Base-by-base conservation (phyloP, 257 asterid genomes). In the Nicotiana sylvestris region DNA sequence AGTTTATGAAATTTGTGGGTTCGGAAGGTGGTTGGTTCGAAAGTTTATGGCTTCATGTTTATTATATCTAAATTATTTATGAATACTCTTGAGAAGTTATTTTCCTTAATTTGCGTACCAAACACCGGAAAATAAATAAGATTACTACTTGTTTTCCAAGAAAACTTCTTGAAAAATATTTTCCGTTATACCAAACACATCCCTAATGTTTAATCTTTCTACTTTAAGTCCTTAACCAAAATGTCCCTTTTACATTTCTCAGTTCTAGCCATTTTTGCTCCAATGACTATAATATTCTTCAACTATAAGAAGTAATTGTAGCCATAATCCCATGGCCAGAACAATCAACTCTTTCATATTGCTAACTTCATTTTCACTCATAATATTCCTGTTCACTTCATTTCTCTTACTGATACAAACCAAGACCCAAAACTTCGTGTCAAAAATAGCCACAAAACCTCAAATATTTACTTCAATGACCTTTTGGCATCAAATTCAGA, bases 301-400 rank as follows among this genome's bases (percentile, higher is more conserved):
- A 70, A 17, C 78, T 70, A 58, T 35, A 37, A 9, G 78, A 72
- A 46, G 15, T 74, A 25, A 46, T 15, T 5, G 79, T 72, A 13
- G 79, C 79, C 49, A 33, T 46, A 43, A 25, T 72, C 25, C 79
- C 39, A 74, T 74, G 79, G 62, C 5, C 79, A 74, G 46, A 39
- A 46, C 39, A 74, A 74, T 49, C 79, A 25, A 72, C 79, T 74
- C 4, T 74, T 74, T 37, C 61, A 74, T 46, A 3, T 46, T 3
- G 61, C 25, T 13, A 49, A 27, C 39, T 74, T 74, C 79, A 49
- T 74, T 9, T 74, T 39, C 49, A 46, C 79, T 5, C 27, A 74
- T n/a, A 49, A 13, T 27, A 46, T 74, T 60, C 79, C 62, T 16
- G 0, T 46, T 11, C 79, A 72, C 79, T 46, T 72, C 79, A 25